A percentile compares a stretch with the other conserved stretches of the same genome.
Evolutionary conservation across 495 filamentous ascomycete species (phyloP).

Genomic region (Hypoxylon intermedium): DNA sequence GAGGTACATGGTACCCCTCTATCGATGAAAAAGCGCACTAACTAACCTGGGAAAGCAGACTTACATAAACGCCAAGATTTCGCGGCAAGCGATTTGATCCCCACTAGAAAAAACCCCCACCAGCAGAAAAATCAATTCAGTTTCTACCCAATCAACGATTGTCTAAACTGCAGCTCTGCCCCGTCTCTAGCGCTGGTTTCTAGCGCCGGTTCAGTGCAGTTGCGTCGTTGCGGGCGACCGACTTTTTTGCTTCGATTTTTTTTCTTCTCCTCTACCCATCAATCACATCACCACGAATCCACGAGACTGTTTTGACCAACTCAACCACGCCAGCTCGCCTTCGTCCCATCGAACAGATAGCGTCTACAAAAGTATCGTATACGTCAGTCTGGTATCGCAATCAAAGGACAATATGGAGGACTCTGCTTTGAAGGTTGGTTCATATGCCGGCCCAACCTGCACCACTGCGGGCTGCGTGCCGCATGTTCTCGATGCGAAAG

Average conservation of each 20-base stretch:
- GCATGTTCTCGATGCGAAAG: constrained; percentile 8
- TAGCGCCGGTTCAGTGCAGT: too few relatives aligned
- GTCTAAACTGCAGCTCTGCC: background rate
- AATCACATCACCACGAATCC: background rate
- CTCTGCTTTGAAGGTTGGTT: constrained; percentile 47
- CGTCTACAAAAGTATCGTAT: background rate
- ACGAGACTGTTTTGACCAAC: constrained; percentile 5
- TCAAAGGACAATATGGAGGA: constrained; percentile 41
- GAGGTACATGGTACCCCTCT: background rate
- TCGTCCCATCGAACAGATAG: background rate
- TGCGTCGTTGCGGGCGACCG: constrained; percentile 24
- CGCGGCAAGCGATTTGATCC: constrained; percentile 35
- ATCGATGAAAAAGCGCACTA: constrained; percentile 4
- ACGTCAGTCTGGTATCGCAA: background rate
- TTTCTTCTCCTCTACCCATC: constrained; percentile 12
- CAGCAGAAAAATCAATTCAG: constrained; percentile 31
- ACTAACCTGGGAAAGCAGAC: background rate
- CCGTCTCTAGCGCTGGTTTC: constrained; percentile 5
- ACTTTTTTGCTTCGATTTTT: constrained; percentile 19
- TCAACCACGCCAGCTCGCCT: background rate
- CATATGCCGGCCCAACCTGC: constrained; percentile 10
- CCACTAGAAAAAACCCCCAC: constrained; percentile 40
- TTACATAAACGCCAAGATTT: constrained; percentile 45
- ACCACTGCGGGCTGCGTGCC: constrained; percentile 11
- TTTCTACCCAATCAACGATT: constrained; percentile 31